A percentile compares a stretch with the other conserved stretches of the same genome.
Evolutionary conservation across 208 protist species (phyloP).

Genomic region (Phytomonas sp.): DNA sequence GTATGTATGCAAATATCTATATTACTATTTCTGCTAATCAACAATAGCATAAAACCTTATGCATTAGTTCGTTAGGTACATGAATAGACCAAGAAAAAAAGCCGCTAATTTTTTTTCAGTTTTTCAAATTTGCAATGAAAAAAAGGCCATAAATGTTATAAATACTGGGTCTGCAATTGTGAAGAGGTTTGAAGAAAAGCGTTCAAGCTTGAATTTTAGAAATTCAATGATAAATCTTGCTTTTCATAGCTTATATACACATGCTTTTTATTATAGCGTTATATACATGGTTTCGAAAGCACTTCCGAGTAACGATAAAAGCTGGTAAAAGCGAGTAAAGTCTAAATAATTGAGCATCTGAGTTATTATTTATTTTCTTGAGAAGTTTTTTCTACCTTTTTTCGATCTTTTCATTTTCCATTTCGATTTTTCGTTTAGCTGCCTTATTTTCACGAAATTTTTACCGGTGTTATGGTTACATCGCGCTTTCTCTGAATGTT

Average conservation of each 20-base stretch:
- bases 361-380: conserved; percentile 11
- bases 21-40: conserved; percentile 2
- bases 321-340: background rate
- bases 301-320: conserved; percentile 12
- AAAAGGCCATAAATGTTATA: background rate
- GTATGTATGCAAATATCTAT: conserved; percentile 3
- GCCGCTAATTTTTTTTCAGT: background rate
- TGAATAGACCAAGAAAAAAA: background rate
- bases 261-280: conserved; percentile 23
- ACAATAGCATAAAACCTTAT: conserved; percentile 5
- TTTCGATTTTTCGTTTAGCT: conserved; percentile 12
- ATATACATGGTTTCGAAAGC: conserved; percentile 11
- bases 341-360: background rate
- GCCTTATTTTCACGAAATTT: conserved; percentile 6
- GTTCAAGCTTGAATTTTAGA: conserved; percentile 2
- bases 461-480: background rate
- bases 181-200: background rate
- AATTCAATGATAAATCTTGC: background rate
- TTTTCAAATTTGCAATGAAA: background rate
- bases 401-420: conserved; percentile 15
- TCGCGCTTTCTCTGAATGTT: conserved; percentile 3
- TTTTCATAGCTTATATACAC: conserved; percentile 4
- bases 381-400: conserved; percentile 3
- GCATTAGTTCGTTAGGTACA: background rate
- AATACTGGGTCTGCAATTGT: background rate